Evolutionary conservation across 768 basidiomycete genomes (phyloP).

Genomic region (Punctularia strigosozonata): DNA sequence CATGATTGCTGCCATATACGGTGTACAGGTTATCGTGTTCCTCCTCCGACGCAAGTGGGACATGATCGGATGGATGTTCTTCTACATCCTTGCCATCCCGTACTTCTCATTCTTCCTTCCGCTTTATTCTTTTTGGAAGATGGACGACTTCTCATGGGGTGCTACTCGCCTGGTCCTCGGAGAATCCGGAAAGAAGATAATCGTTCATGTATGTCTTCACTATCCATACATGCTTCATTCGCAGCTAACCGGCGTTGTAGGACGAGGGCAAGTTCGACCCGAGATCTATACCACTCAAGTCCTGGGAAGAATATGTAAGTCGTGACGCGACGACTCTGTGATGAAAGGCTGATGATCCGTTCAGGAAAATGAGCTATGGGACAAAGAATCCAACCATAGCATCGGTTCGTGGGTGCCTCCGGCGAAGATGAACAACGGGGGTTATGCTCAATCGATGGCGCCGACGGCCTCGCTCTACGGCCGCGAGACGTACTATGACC

Average conservation of each 20-base stretch:
- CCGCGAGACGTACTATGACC: conserved; percentile 80
- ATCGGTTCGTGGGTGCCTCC: conserved; percentile 90
- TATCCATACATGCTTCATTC: neutral
- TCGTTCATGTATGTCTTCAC: conserved; percentile 67
- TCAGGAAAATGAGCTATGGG: conserved; percentile 94
- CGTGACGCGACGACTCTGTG: conserved; percentile 1
- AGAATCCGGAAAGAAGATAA: conserved; percentile 90
- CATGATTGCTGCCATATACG: conserved; percentile 92
- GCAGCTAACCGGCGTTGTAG: conserved; percentile 24
- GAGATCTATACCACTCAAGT: conserved; percentile 84
- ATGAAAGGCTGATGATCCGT: conserved; percentile 2
- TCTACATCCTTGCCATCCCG: conserved; percentile 93
- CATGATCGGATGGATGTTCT: conserved; percentile 95
- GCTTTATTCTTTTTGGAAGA: conserved; percentile 92
- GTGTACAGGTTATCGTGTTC: conserved; percentile 87
- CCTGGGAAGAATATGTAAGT: conserved; percentile 90
- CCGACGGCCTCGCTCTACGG: conserved; percentile 80
- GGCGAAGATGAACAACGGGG: conserved; percentile 54
- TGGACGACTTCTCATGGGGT: conserved; percentile 99
- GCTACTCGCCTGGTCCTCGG: conserved; percentile 85
- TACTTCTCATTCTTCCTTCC: conserved; percentile 90
- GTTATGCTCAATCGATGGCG: conserved; percentile 65
- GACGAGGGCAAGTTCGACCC: conserved; percentile 99
- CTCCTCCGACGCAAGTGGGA: conserved; percentile 92
- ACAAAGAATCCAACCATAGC: conserved; percentile 92